Percentiles rank a stretch among this genome's conserved stretches.
Conservation (phyloP, 805 yeast genomes). For the Metschnikowia continentalis region DNA sequence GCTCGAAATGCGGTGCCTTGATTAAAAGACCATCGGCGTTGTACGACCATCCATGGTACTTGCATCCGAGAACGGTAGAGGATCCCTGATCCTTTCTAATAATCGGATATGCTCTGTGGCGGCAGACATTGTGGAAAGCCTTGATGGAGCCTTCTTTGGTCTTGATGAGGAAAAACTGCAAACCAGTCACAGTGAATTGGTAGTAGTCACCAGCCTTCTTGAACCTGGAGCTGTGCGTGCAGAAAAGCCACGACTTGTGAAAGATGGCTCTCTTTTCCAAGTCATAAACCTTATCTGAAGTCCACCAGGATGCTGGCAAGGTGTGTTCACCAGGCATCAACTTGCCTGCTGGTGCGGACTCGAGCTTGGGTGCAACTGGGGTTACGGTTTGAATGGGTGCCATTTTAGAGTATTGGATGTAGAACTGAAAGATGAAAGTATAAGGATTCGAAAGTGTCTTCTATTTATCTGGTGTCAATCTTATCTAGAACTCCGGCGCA, state of each 20-base stretch:
- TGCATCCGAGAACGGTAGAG: conserved; percentile 54
- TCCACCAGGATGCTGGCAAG: conserved; percentile 66
- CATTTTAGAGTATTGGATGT: background rate
- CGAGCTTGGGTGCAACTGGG: background rate
- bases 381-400: conserved; percentile 4
- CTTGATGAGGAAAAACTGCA: conserved; percentile 53
- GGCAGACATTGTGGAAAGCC: conserved; percentile 62
- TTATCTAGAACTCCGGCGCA: background rate
- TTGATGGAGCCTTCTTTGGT: conserved; percentile 48
- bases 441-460: background rate
- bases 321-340: conserved; percentile 38
- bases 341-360: conserved; percentile 8
- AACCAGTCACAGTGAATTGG: conserved; percentile 47
- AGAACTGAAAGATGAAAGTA: background rate
- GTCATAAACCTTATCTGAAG: conserved; percentile 53
- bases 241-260: conserved; percentile 53
- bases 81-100: conserved; percentile 57
- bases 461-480: background rate
- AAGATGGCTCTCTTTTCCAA: conserved; percentile 56
- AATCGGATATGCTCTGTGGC: conserved; percentile 63
- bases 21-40: conserved; percentile 56
- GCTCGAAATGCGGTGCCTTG: conserved; percentile 60
- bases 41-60: conserved; percentile 65
- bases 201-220: conserved; percentile 55
- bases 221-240: conserved; percentile 50